Percentiles rank a stretch among this genome's conserved stretches.
These are phyloP conservation scores for Dictyostelium gargantuum DNA, from an alignment of 208 protist genomes.

Conservation along the genomic window DNA sequence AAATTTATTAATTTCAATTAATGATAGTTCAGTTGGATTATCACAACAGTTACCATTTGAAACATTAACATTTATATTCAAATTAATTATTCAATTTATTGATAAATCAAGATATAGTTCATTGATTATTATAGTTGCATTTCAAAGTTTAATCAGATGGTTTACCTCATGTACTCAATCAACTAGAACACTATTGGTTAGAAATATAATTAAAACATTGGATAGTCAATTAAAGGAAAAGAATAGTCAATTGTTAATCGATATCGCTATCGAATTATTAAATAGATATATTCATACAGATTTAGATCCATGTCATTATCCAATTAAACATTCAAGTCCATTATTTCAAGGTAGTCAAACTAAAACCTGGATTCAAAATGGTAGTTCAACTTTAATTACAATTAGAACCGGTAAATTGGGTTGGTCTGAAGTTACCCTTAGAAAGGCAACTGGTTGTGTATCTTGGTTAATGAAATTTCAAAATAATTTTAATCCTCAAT, in stretches of 20 bases:
- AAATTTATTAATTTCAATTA: constrained; percentile 42
- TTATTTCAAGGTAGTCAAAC: not conserved
- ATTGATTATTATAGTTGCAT: constrained; percentile 36
- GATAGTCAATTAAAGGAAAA: constrained; percentile 34
- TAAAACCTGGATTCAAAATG: constrained; percentile 55
- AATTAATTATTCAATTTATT: constrained; percentile 52
- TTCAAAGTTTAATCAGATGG: constrained; percentile 56
- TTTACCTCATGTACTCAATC: constrained; percentile 20
- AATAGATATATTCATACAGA: constrained; percentile 61
- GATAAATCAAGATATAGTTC: constrained; percentile 39
- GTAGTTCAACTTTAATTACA: constrained; percentile 8
- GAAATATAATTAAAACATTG: constrained; percentile 52
- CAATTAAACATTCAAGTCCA: constrained; percentile 20
- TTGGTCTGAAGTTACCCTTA: constrained; percentile 47
- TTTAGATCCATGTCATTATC: constrained; percentile 56
- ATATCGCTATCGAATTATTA: constrained; percentile 26
- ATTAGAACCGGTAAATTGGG: constrained; percentile 47
- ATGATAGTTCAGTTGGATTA: not conserved
- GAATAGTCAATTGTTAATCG: constrained; percentile 13
- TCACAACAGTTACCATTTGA: constrained; percentile 40
- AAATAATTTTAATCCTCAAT: constrained; percentile 7
- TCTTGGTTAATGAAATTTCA: constrained; percentile 52
- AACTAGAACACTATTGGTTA: constrained; percentile 12
- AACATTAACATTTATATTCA: constrained; percentile 59
- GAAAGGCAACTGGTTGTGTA: constrained; percentile 56